A percentile compares a stretch with the other conserved stretches of the same genome.
Conservation (phyloP, 2,329 filamentous ascomycete species). For the Neoscytalidium dimidiatum region DNA sequence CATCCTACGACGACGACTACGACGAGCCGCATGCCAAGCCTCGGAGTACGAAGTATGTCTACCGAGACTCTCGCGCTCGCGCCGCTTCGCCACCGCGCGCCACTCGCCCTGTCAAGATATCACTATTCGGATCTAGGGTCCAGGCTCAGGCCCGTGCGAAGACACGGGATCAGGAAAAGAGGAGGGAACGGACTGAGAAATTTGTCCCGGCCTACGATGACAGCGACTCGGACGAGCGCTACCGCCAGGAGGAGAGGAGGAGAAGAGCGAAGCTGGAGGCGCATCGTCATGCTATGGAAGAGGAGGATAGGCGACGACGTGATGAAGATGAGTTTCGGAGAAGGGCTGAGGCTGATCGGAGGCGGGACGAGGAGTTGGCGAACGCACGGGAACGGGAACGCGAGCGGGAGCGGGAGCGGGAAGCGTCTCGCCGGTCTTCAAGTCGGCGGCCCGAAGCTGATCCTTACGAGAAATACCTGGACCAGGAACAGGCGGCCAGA, state of each 20-base stretch:
- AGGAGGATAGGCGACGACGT: conserved; percentile 40
- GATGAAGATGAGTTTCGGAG: conserved; percentile 38
- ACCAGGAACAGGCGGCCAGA: conserved; percentile 1
- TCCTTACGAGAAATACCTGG: not conserved
- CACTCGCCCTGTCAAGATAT: not conserved
- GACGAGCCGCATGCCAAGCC: not conserved
- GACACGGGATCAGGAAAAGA: conserved; percentile 11
- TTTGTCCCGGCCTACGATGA: conserved; percentile 10
- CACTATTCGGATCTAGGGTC: conserved; percentile 23
- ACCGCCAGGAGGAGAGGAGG: conserved; percentile 37
- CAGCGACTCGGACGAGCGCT: conserved; percentile 14
- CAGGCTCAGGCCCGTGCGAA: not conserved
- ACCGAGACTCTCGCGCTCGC: not conserved
- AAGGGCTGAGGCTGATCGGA: conserved; percentile 23
- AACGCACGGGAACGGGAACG: conserved; percentile 25
- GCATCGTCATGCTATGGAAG: not conserved
- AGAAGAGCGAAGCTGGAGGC: not conserved
- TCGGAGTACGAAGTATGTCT: conserved; percentile 2
- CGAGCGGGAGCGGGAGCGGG: not conserved
- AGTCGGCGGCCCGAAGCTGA: conserved; percentile 4
- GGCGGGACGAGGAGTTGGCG: conserved; percentile 16
- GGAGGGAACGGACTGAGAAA: conserved; percentile 10
- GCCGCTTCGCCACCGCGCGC: not conserved
- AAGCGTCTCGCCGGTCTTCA: conserved; percentile 23
- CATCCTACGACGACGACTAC: conserved; percentile 16